These are phyloP conservation scores for Xylaria longipes DNA, from an alignment of 495 filamentous ascomycete species.

Conservation along the genomic window DNA sequence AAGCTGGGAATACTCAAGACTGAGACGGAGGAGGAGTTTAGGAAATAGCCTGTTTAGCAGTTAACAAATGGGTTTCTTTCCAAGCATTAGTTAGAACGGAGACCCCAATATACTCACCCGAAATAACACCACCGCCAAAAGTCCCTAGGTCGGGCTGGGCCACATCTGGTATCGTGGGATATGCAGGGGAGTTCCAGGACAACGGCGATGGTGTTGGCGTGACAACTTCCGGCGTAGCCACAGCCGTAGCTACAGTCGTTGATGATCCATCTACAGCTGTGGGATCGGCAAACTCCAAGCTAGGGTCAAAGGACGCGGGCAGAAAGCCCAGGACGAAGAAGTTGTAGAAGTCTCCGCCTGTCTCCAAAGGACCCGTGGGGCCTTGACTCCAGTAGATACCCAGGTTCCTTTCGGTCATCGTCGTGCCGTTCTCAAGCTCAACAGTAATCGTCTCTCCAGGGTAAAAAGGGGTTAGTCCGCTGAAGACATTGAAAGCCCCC, in stretches of 20 bases:
- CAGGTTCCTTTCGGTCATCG: slow-evolving; percentile 38
- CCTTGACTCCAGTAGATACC: slow-evolving; percentile 46
- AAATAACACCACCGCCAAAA: slow-evolving; percentile 44
- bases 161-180: slow-evolving; percentile 42
- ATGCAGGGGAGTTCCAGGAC: slow-evolving; percentile 41
- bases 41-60: not conserved
- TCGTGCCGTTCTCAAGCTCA: slow-evolving; percentile 49
- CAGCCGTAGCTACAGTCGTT: not conserved
- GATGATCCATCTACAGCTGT: not conserved
- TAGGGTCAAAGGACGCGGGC: slow-evolving; percentile 37
- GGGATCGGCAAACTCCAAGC: slow-evolving; percentile 13
- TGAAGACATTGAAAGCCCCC: slow-evolving; percentile 42
- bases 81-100: not conserved
- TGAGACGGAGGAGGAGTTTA: slow-evolving; percentile 3
- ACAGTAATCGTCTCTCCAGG: slow-evolving; percentile 53
- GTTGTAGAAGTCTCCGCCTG: slow-evolving; percentile 58
- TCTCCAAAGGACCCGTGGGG: slow-evolving; percentile 50
- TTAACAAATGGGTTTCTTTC: not conserved
- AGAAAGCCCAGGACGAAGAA: slow-evolving; percentile 53
- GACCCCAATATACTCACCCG: slow-evolving; percentile 19
- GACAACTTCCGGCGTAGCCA: not conserved
- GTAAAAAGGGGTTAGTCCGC: slow-evolving; percentile 53
- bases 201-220: slow-evolving; percentile 7
- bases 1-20: not conserved
- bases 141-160: slow-evolving; percentile 42